A percentile compares a stretch with the other conserved stretches of the same genome.
Evolutionary conservation across 208 protist genomes (phyloP).

Genomic region (Crithidia acanthocephali): DNA sequence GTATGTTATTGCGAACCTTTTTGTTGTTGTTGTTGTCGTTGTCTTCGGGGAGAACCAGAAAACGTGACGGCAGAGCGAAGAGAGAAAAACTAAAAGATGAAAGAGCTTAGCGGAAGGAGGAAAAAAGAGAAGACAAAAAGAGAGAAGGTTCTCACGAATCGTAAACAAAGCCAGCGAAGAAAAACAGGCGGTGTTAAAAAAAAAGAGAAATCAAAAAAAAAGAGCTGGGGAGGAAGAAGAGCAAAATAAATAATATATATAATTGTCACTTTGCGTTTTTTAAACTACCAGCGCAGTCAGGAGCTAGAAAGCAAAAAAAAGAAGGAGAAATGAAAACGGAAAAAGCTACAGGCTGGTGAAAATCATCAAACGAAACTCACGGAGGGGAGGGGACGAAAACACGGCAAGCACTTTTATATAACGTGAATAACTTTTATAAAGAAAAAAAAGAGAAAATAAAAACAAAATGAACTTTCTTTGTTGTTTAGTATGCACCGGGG

Average conservation of each 20-base stretch:
- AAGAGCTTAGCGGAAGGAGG: no score
- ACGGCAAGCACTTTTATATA: not conserved
- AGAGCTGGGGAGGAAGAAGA: not conserved
- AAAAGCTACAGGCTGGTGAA: no score
- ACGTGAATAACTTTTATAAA: no score
- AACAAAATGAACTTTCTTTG: not conserved
- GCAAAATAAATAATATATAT: not conserved
- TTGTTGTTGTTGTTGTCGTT: no score
- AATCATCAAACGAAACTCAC: not conserved
- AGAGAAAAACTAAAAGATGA: no score
- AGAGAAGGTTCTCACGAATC: no score
- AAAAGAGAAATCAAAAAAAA: conserved; percentile 6
- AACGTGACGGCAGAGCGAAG: no score
- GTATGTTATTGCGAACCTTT: no score
- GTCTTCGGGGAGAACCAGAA: no score
- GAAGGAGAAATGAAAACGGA: conserved; percentile 29
- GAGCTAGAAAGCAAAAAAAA: not conserved
- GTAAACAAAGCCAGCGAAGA: no score
- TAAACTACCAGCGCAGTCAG: not conserved
- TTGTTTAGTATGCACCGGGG: no score
- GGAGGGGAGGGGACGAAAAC: not conserved
- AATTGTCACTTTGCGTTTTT: not conserved
- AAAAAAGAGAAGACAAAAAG: not conserved
- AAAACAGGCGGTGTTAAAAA: no score
- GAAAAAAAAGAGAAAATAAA: not conserved